Conservation (phyloP, 352 stramenopile genomes). For the Pythium plurisporium region DNA sequence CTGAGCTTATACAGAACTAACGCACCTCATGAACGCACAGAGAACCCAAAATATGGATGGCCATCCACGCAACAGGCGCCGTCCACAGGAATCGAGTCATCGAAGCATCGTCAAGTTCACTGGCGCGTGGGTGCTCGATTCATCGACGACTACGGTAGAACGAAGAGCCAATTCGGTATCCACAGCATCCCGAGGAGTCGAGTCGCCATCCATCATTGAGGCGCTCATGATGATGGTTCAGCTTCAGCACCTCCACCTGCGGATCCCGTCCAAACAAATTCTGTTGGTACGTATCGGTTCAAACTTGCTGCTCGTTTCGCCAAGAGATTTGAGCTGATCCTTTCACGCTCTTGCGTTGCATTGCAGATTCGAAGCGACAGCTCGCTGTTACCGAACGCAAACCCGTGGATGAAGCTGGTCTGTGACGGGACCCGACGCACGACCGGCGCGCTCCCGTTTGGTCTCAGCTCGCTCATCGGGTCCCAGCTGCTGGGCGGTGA, state of each 20-base stretch:
- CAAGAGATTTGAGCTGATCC: no score
- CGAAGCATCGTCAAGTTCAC: no score
- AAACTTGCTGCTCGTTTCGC: no score
- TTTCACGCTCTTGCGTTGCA: not conserved
- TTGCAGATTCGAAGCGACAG: conserved; percentile 26
- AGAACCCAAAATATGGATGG: no score
- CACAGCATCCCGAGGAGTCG: not conserved
- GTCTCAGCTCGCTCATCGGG: conserved; percentile 10
- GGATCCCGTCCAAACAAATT: conserved; percentile 8
- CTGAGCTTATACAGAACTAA: no score
- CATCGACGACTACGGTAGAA: not conserved
- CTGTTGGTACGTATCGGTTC: not conserved
- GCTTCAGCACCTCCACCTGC: conserved; percentile 25
- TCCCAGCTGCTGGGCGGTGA: conserved; percentile 7
- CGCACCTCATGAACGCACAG: no score
- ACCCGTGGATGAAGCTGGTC: conserved; percentile 32
- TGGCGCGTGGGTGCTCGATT: not conserved
- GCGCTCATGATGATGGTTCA: conserved; percentile 27
- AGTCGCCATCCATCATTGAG: conserved; percentile 26
- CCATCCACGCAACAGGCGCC: no score
- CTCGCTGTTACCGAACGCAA: conserved; percentile 18
- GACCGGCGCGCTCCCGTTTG: conserved; percentile 2
- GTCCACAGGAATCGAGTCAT: no score
- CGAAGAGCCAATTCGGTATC: not conserved
- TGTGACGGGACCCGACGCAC: conserved; percentile 24